phyloP scores from a whole-genome alignment of 257 asterid genomes.

The Solanum appendiculatum region DNA sequence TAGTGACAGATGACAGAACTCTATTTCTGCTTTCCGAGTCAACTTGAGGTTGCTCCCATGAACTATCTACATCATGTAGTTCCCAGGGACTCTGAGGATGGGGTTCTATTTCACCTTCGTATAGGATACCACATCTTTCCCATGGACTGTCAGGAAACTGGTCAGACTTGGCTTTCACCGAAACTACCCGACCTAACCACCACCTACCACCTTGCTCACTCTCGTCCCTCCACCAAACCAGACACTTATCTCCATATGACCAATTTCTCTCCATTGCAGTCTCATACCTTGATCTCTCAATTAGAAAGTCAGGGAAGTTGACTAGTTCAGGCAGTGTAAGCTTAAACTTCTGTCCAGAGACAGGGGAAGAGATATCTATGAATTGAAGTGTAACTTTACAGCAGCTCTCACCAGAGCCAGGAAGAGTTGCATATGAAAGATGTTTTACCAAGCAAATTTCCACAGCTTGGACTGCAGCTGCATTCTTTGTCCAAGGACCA shows the following conservation, averaged over 20 bases:
- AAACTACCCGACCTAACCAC: conserved; percentile 68
- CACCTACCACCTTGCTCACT: conserved; percentile 57
- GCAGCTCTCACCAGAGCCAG: conserved; percentile 95
- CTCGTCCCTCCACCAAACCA: conserved; percentile 84
- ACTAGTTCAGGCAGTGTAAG: conserved; percentile 62
- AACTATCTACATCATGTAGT: conserved; percentile 49
- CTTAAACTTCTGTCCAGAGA: conserved; percentile 35
- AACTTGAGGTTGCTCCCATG: conserved; percentile 48
- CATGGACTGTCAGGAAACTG: conserved; percentile 87
- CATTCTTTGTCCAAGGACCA: conserved; percentile 45
- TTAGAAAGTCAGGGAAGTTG: conserved; percentile 75
- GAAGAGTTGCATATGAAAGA: conserved; percentile 43
- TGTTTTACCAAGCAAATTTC: conserved; percentile 69
- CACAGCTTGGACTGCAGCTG: conserved; percentile 44
- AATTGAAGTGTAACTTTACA: conserved; percentile 63
- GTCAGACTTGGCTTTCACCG: conserved; percentile 40
- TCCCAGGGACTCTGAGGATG: conserved; percentile 88
- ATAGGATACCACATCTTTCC: conserved; percentile 63
- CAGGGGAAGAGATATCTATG: conserved; percentile 32
- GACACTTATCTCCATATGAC: conserved; percentile 53
- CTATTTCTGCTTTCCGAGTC: conserved; percentile 24
- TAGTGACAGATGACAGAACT: conserved; percentile 29
- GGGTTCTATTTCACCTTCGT: conserved; percentile 25
- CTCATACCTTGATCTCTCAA: conserved; percentile 65
- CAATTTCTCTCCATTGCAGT: conserved; percentile 61